Conservation (phyloP, 768 basidiomycete species). For the Boletus huronensis region DNA sequence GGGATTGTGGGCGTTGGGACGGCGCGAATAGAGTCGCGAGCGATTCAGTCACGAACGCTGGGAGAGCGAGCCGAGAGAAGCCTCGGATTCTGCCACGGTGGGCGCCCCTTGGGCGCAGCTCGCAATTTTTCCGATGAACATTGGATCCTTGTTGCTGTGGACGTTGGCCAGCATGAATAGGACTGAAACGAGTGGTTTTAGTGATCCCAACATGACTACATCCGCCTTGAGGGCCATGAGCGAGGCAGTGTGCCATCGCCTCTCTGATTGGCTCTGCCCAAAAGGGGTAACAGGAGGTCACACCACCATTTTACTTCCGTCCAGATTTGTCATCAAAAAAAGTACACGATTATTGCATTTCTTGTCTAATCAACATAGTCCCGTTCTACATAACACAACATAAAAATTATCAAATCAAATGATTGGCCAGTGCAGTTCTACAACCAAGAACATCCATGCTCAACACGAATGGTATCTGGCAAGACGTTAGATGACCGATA, state of each 20-base stretch:
- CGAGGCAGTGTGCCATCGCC: slow-evolving; percentile 29
- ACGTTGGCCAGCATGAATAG: slow-evolving; percentile 1
- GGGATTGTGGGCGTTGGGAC: slow-evolving; percentile 5
- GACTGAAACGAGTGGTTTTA: not conserved
- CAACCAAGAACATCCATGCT: slow-evolving; percentile 3
- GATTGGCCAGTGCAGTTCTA: not conserved
- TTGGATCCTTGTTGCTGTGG: not conserved
- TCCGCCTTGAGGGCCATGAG: slow-evolving; percentile 11
- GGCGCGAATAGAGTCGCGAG: slow-evolving; percentile 8
- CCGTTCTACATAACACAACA: not conserved
- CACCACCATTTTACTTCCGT: slow-evolving; percentile 4
- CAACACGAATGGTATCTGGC: slow-evolving; percentile 15
- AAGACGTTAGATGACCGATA: not conserved
- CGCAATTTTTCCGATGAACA: not conserved
- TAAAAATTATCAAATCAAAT: not conserved
- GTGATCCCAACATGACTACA: slow-evolving; percentile 15
- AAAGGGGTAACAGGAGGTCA: not conserved
- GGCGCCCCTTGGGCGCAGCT: slow-evolving; percentile 19
- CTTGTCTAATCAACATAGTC: not conserved
- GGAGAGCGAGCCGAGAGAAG: slow-evolving; percentile 31
- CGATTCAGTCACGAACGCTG: slow-evolving; percentile 13
- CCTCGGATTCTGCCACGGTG: slow-evolving; percentile 33
- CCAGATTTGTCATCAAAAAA: not conserved
- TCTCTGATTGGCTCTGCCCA: slow-evolving; percentile 24
- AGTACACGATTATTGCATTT: slow-evolving; percentile 11